Evolutionary conservation across 1,139 yeast species (phyloP).

Genomic region (Lodderomyces metapsilosis): DNA sequence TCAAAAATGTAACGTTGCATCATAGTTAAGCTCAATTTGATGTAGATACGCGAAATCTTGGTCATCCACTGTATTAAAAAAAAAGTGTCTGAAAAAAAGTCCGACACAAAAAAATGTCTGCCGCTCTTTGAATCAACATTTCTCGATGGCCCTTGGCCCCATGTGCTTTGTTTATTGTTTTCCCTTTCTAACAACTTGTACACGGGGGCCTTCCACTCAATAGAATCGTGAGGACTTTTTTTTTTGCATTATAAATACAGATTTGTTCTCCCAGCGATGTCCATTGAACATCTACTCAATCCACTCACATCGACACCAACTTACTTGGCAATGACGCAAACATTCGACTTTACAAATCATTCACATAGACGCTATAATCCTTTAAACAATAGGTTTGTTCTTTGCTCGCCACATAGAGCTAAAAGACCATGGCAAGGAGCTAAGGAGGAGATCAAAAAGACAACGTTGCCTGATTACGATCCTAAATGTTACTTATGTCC

Average conservation of each 20-base stretch:
- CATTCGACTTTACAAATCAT: constrained; percentile 51
- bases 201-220: not conserved
- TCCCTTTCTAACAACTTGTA: not conserved
- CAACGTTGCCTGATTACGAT: constrained; percentile 55
- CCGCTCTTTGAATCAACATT: not conserved
- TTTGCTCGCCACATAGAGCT: constrained; percentile 77
- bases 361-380: constrained; percentile 74
- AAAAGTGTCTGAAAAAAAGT: not conserved
- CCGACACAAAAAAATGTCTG: not conserved
- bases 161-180: constrained; percentile 8
- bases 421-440: constrained; percentile 85
- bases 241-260: not conserved
- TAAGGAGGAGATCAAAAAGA: constrained; percentile 50
- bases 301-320: constrained; percentile 22
- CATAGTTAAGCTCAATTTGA: not conserved
- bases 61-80: not conserved
- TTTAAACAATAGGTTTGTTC: constrained; percentile 58
- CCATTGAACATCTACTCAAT: constrained; percentile 23
- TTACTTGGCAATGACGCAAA: constrained; percentile 23
- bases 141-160: not conserved
- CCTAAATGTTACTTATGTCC: constrained; percentile 74
- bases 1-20: constrained; percentile 5
- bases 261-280: constrained; percentile 6
- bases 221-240: too few species aligned
- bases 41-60: not conserved